These are phyloP conservation scores for Petasospora fabianii DNA, from an alignment of 1,139 yeast species.

Conservation along the genomic window DNA sequence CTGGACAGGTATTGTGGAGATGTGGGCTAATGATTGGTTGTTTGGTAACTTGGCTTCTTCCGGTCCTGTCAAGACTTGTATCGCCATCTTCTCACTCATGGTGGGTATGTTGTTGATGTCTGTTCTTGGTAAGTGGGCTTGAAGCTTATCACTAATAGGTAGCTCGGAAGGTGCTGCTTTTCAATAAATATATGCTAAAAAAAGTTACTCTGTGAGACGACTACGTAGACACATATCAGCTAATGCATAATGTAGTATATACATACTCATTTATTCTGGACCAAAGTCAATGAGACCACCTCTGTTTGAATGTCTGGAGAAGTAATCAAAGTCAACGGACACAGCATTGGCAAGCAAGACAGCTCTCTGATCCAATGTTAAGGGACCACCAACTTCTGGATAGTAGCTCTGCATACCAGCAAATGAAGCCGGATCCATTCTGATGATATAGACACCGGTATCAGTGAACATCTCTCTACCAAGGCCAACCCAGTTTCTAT, in stretches of 20 bases:
- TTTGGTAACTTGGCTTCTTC: conserved; percentile 29
- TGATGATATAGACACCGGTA: conserved; percentile 82
- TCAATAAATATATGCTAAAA: too few relatives aligned
- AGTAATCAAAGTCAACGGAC: conserved; percentile 91
- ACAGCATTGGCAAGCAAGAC: conserved; percentile 82
- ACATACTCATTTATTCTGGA: too few relatives aligned
- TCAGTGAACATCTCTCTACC: conserved; percentile 92
- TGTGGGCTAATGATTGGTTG: conserved; percentile 78
- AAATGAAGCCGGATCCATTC: conserved; percentile 53
- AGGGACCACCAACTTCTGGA: conserved; percentile 24
- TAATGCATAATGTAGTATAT: too few relatives aligned
- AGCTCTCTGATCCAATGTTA: conserved; percentile 81
- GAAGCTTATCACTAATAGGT: too few relatives aligned
- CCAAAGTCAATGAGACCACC: conserved; percentile 14
- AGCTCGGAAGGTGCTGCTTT: too few relatives aligned
- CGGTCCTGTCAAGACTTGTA: conserved; percentile 43
- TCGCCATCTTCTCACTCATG: conserved; percentile 35
- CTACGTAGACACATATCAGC: too few relatives aligned
- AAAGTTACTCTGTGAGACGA: too few relatives aligned
- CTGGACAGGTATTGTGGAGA: conserved; percentile 79
- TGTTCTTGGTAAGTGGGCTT: conserved; percentile 34
- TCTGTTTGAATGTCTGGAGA: conserved; percentile 37
- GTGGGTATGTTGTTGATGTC: conserved; percentile 73
- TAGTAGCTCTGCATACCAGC: conserved; percentile 15
- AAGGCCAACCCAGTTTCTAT: conserved; percentile 92